A percentile compares a stretch with the other conserved stretches of the same genome.
Conservation (phyloP, 1,139 yeast species). For the Yamadazyma aaseri region DNA sequence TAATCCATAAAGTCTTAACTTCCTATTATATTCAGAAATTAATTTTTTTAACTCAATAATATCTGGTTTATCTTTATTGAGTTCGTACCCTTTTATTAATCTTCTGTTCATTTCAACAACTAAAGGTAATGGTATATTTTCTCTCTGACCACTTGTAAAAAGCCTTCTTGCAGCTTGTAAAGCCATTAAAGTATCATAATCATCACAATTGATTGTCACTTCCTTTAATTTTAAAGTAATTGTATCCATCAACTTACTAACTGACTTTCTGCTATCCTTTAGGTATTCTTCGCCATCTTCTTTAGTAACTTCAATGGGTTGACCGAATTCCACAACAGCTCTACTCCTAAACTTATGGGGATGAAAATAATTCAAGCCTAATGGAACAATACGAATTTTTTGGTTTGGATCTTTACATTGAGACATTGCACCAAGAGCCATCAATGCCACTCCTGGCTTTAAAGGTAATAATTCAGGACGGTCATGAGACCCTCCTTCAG, state of each 20-base stretch:
- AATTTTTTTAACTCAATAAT: conserved; percentile 32
- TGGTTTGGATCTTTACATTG: conserved; percentile 69
- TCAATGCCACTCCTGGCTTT: conserved; percentile 96
- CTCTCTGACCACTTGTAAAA: conserved; percentile 35
- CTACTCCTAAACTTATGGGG: conserved; percentile 93
- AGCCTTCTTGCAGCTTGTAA: conserved; percentile 77
- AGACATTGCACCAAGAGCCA: conserved; percentile 86
- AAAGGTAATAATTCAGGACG: conserved; percentile 85
- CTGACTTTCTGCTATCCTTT: conserved; percentile 63
- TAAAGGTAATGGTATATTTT: conserved; percentile 39
- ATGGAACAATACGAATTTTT: conserved; percentile 84
- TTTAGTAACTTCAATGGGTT: conserved; percentile 70
- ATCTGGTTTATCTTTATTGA: conserved; percentile 34
- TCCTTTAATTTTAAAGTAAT: conserved; percentile 77
- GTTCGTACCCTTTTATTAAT: conserved; percentile 39
- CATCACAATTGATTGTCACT: conserved; percentile 90
- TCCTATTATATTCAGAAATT: conserved; percentile 36
- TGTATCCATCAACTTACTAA: conserved; percentile 64
- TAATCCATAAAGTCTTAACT: conserved; percentile 33
- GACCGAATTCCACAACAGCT: conserved; percentile 93
- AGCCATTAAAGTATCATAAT: conserved; percentile 87
- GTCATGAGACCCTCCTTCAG: conserved; percentile 88
- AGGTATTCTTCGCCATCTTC: conserved; percentile 66
- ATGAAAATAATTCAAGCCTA: conserved; percentile 96
- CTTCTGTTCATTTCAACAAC: conserved; percentile 48